phyloP scores from a whole-genome alignment of 139 green algal genomes.

The Pseudopediastrum boryanum region DNA sequence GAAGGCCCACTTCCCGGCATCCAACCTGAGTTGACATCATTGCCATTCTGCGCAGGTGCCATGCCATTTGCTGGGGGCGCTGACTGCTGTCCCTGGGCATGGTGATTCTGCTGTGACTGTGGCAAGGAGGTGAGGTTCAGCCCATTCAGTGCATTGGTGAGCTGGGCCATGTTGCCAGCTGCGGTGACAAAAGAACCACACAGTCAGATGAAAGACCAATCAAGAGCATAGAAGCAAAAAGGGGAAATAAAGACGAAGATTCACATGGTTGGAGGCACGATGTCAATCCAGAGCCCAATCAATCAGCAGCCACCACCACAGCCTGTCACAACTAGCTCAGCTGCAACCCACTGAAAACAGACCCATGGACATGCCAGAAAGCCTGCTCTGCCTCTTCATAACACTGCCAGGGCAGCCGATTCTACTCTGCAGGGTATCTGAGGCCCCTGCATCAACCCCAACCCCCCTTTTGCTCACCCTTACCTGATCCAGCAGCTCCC shows the following conservation, averaged over 20 bases:
- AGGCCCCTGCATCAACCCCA: too few species aligned
- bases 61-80: background rate
- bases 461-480: too few species aligned
- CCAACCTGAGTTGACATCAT: constrained; percentile 8
- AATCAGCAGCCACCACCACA: background rate
- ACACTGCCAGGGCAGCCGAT: too few species aligned
- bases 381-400: too few species aligned
- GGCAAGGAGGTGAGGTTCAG: constrained; percentile 14
- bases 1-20: background rate
- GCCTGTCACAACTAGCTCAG: constrained; percentile 23
- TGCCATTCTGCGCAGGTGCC: background rate
- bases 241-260: background rate
- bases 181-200: background rate
- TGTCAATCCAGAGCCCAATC: background rate
- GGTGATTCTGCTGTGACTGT: background rate
- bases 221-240: background rate
- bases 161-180: constrained; percentile 16
- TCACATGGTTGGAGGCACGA: background rate
- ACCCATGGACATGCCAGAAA: too few species aligned
- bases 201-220: background rate
- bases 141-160: constrained; percentile 17
- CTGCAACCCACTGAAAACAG: too few species aligned
- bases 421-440: too few species aligned
- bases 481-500: too few species aligned
- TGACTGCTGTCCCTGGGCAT: constrained; percentile 1